Conservation (phyloP, 1,284 basidiomycete genomes). For the Taiwanofungus camphoratus region DNA sequence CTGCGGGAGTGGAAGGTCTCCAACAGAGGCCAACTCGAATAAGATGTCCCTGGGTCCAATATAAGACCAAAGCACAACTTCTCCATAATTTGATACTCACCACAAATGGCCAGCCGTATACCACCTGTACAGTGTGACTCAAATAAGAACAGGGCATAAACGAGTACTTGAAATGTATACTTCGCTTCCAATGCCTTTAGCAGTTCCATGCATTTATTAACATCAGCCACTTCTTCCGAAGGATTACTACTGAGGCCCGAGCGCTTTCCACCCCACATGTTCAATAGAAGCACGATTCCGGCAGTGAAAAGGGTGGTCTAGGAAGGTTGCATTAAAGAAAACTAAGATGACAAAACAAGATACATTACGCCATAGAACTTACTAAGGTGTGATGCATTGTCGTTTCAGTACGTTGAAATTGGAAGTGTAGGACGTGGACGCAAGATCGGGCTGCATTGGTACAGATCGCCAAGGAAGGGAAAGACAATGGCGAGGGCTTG, state of each 20-base stretch:
- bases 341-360: neutral
- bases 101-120: constrained; percentile 40
- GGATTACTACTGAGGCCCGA: constrained; percentile 49
- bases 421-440: constrained; percentile 63
- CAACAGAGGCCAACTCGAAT: constrained; percentile 59
- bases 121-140: too few relatives aligned
- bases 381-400: constrained; percentile 21
- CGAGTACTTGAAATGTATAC: too few relatives aligned
- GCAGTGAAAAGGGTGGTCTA: constrained; percentile 51
- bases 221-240: constrained; percentile 60
- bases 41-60: constrained; percentile 49
- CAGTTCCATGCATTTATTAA: constrained; percentile 62
- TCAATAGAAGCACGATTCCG: constrained; percentile 63
- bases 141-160: too few relatives aligned
- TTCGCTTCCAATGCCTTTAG: constrained; percentile 46
- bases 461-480: constrained; percentile 80
- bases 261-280: constrained; percentile 68
- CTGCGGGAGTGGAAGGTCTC: constrained; percentile 54
- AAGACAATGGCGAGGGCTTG: constrained; percentile 48
- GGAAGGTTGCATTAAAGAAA: neutral
- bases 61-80: neutral
- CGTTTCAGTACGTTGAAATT: constrained; percentile 33
- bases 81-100: constrained; percentile 19
- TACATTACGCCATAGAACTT: constrained; percentile 2
- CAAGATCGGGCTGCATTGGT: constrained; percentile 80